Percentiles rank a stretch among this genome's conserved stretches.
Evolutionary conservation across 2,329 filamentous ascomycete genomes (phyloP).

Genomic region (Aspergillus sergii): DNA sequence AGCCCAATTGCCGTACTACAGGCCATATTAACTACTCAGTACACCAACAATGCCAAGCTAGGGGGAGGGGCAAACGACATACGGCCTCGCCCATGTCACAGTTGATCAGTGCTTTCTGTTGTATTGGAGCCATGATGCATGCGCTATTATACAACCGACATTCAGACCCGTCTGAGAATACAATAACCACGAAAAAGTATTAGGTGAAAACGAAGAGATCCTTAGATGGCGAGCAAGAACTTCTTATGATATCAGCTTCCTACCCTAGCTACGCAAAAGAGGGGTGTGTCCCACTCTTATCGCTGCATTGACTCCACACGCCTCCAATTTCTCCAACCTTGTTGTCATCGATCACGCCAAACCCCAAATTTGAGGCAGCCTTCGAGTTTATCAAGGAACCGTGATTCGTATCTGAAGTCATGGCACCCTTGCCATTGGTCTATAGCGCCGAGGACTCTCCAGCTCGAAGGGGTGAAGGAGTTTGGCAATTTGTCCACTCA

Average conservation of each 20-base stretch:
- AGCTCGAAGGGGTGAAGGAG: not conserved
- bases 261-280: not conserved
- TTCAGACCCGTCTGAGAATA: not conserved
- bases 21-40: not conserved
- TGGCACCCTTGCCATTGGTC: constrained; percentile 8
- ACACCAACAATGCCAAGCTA: not conserved
- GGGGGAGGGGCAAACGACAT: constrained; percentile 8
- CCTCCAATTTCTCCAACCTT: constrained; percentile 9
- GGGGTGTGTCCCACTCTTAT: constrained; percentile 4
- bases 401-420: not conserved
- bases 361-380: not conserved
- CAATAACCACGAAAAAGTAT: not conserved
- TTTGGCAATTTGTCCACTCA: not conserved
- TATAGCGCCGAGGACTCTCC: not conserved
- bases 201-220: not conserved
- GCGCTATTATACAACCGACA: not conserved
- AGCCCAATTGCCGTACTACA: constrained; percentile 48
- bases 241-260: not conserved
- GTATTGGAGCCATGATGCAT: constrained; percentile 51
- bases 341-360: not conserved
- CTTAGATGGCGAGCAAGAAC: not conserved
- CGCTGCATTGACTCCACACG: constrained; percentile 1
- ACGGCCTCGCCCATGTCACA: constrained; percentile 51
- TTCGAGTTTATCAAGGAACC: not conserved
- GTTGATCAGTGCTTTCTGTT: constrained; percentile 55